These are phyloP conservation scores for Hypomyces perniciosus DNA, from an alignment of 2,329 filamentous ascomycete species.

Conservation along the genomic window DNA sequence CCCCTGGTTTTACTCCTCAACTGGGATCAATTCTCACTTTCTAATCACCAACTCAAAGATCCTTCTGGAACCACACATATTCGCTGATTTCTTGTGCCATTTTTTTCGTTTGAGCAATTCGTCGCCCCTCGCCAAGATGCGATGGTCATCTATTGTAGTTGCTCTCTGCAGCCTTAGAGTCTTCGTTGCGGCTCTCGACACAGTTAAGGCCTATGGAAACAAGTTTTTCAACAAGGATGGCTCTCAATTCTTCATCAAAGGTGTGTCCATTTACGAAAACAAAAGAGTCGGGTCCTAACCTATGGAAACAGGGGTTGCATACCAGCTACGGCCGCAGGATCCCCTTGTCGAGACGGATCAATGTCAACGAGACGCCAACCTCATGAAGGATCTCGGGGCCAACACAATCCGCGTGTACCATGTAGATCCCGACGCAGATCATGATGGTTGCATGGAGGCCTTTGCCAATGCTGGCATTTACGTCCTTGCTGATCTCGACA, in stretches of 20 bases:
- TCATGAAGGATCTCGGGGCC: conserved; percentile 75
- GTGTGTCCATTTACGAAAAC: conserved; percentile 34
- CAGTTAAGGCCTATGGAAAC: conserved; percentile 57
- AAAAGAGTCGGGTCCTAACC: not conserved
- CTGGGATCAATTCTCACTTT: no score
- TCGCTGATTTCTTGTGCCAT: no score
- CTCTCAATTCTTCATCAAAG: conserved; percentile 78
- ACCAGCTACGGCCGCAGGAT: conserved; percentile 59
- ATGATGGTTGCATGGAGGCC: conserved; percentile 73
- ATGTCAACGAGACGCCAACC: conserved; percentile 65
- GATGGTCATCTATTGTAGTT: conserved; percentile 27
- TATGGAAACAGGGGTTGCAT: conserved; percentile 58
- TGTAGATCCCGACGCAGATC: conserved; percentile 65
- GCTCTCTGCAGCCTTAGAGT: conserved; percentile 30
- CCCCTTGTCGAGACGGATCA: conserved; percentile 71
- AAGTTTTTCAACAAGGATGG: conserved; percentile 84
- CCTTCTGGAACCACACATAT: no score
- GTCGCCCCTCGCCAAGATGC: conserved; percentile 28
- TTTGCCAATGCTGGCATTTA: conserved; percentile 80
- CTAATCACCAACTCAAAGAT: no score
- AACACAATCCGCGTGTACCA: conserved; percentile 88
- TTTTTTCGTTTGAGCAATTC: not conserved
- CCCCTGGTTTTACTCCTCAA: no score
- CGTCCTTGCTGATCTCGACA: conserved; percentile 76
- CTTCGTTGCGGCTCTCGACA: conserved; percentile 36